These are phyloP conservation scores for Phytophthora pinifolia DNA, from an alignment of 352 stramenopile species.

Conservation along the genomic window DNA sequence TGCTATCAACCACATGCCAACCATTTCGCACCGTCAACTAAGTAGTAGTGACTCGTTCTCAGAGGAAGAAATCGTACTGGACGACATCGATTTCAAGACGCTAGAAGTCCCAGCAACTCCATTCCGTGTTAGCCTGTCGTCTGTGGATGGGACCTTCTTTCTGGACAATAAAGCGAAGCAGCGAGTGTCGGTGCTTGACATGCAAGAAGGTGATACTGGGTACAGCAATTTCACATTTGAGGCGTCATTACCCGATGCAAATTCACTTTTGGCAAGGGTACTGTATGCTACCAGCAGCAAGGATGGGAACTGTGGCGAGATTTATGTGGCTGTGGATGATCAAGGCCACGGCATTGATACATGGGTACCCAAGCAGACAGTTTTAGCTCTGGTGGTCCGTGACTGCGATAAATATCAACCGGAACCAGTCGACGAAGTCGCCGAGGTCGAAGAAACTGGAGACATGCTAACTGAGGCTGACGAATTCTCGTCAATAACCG, in stretches of 20 bases:
- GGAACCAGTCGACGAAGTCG: no score
- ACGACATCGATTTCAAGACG: conserved; percentile 2
- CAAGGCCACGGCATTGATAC: background rate
- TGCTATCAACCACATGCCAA: conserved; percentile 4
- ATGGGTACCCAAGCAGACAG: no score
- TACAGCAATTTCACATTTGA: conserved; percentile 20
- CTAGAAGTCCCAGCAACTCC: background rate
- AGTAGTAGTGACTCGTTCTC: background rate
- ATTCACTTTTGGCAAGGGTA: conserved; percentile 9
- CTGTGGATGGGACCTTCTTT: no score
- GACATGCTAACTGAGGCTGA: no score
- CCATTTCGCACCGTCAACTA: background rate
- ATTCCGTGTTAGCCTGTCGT: background rate
- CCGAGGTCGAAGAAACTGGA: no score
- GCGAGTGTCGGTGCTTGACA: conserved; percentile 1
- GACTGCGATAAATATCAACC: no score
- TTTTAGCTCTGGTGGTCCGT: no score
- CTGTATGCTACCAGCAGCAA: no score
- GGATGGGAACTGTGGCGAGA: no score
- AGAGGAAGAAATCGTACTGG: conserved; percentile 1
- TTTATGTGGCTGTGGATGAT: background rate
- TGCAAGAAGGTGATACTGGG: background rate
- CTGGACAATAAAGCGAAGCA: no score
- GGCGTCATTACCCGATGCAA: conserved; percentile 11
- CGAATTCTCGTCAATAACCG: no score